A percentile compares a stretch with the other conserved stretches of the same genome.
These are phyloP conservation scores for Rhodotorula mucilaginosa DNA, from an alignment of 1,284 basidiomycete genomes.

Conservation along the genomic window DNA sequence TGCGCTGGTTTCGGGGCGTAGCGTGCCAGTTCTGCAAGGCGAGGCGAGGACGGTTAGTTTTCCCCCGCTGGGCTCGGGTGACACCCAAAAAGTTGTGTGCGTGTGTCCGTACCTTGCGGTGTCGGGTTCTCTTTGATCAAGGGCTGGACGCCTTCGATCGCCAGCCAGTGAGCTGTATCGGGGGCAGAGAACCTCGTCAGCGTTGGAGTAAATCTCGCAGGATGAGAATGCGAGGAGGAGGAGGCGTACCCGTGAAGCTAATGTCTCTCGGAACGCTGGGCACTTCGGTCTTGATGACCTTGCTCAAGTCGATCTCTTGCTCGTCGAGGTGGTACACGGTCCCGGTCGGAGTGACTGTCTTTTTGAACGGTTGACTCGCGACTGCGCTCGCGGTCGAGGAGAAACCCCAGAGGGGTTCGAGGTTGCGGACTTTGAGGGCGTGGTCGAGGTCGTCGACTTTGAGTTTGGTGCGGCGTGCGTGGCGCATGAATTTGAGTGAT, in stretches of 20 bases:
- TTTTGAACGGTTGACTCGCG: slow-evolving; percentile 44
- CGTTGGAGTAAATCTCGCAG: no score
- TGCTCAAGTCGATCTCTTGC: slow-evolving; percentile 96
- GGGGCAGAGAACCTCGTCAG: neutral
- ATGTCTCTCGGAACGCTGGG: slow-evolving; percentile 71
- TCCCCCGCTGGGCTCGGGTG: neutral
- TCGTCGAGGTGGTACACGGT: slow-evolving; percentile 88
- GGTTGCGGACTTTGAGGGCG: slow-evolving; percentile 87
- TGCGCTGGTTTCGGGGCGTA: slow-evolving; percentile 27
- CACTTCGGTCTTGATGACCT: slow-evolving; percentile 77
- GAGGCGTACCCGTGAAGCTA: slow-evolving; percentile 60
- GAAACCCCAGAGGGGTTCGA: slow-evolving; percentile 60
- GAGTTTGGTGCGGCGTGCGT: slow-evolving; percentile 81
- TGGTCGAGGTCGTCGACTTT: slow-evolving; percentile 88
- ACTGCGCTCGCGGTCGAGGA: slow-evolving; percentile 15
- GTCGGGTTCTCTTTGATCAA: slow-evolving; percentile 95
- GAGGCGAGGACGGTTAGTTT: neutral
- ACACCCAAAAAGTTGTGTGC: neutral
- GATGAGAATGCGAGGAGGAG: neutral
- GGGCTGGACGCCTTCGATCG: slow-evolving; percentile 96
- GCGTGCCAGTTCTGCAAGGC: slow-evolving; percentile 36
- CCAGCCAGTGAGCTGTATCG: slow-evolving; percentile 83
- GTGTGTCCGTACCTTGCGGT: slow-evolving; percentile 44
- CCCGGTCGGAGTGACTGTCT: slow-evolving; percentile 49
- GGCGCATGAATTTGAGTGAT: slow-evolving; percentile 93